A percentile compares a stretch with the other conserved stretches of the same genome.
Evolutionary conservation across 805 yeast species (phyloP).

Genomic region (Teunomyces gatunensis): DNA sequence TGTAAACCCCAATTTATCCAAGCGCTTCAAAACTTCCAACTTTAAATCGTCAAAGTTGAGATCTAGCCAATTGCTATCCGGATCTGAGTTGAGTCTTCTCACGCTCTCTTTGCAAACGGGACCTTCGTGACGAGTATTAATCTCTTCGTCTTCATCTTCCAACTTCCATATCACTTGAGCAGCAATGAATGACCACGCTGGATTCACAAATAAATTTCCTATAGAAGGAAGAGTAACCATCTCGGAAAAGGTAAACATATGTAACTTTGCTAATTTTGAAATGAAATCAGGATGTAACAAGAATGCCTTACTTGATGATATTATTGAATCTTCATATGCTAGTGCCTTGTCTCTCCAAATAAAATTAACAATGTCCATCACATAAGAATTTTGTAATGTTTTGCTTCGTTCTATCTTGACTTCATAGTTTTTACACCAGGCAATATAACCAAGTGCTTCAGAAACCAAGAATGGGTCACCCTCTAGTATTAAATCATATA

Average conservation of each 20-base stretch:
- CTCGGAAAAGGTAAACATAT: slow-evolving; percentile 29
- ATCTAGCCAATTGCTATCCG: slow-evolving; percentile 36
- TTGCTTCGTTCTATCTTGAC: slow-evolving; percentile 23
- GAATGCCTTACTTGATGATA: slow-evolving; percentile 38
- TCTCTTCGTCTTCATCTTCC: slow-evolving; percentile 26
- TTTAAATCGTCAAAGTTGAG: slow-evolving; percentile 44
- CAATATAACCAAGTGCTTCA: slow-evolving; percentile 45
- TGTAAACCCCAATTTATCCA: slow-evolving; percentile 44
- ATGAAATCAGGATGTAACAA: slow-evolving; percentile 32
- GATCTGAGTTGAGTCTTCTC: slow-evolving; percentile 23
- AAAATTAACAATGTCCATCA: slow-evolving; percentile 55
- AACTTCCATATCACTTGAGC: slow-evolving; percentile 44
- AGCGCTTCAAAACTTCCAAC: slow-evolving; percentile 39
- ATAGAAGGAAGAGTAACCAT: slow-evolving; percentile 24
- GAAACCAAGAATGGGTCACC: slow-evolving; percentile 46
- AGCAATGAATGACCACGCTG: slow-evolving; percentile 46
- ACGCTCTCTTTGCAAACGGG: slow-evolving; percentile 49
- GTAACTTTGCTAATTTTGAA: slow-evolving; percentile 26
- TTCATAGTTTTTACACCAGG: slow-evolving; percentile 37
- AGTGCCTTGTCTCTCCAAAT: slow-evolving; percentile 58
- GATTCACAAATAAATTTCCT: slow-evolving; percentile 50
- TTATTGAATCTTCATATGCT: slow-evolving; percentile 23
- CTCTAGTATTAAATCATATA: slow-evolving; percentile 24
- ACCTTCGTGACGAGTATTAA: slow-evolving; percentile 46
- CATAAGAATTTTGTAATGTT: slow-evolving; percentile 45